A percentile compares a stretch with the other conserved stretches of the same genome.
These are phyloP conservation scores for Geotrichum phurueaensis DNA, from an alignment of 1,139 yeast genomes.

Conservation along the genomic window DNA sequence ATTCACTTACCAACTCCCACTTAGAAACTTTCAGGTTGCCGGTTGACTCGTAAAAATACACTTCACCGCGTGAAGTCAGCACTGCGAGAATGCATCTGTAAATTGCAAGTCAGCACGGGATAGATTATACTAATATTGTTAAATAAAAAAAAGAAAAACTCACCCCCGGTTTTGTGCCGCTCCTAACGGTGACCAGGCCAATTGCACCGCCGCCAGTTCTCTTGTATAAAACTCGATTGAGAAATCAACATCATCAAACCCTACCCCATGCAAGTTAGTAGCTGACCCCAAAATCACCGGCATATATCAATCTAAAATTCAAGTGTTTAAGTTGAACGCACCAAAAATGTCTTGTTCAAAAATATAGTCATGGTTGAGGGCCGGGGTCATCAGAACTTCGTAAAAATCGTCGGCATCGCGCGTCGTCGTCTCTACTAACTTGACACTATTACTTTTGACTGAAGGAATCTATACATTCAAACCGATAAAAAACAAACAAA, in stretches of 20 bases:
- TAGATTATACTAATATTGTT: neutral
- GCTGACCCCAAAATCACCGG: neutral
- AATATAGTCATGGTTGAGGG: slow-evolving; percentile 2
- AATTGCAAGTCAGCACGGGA: neutral
- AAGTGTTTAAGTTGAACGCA: neutral
- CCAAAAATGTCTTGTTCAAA: slow-evolving; percentile 10
- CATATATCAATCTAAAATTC: neutral
- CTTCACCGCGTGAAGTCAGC: slow-evolving; percentile 14
- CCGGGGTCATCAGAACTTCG: slow-evolving; percentile 7
- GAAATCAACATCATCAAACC: slow-evolving; percentile 11
- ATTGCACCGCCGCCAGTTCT: slow-evolving; percentile 11
- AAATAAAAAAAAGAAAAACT: neutral
- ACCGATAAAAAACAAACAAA: neutral
- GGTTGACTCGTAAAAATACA: slow-evolving; percentile 11
- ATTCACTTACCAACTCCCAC: slow-evolving; percentile 10
- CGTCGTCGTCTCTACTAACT: slow-evolving; percentile 2
- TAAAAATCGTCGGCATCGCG: slow-evolving; percentile 6
- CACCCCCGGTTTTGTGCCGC: slow-evolving; percentile 14
- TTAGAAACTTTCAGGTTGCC: slow-evolving; percentile 4
- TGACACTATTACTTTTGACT: slow-evolving; percentile 6
- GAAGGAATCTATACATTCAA: slow-evolving; percentile 6
- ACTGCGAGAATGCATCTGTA: slow-evolving; percentile 13
- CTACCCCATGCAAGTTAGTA: neutral
- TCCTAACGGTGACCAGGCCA: slow-evolving; percentile 16
- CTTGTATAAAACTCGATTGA: slow-evolving; percentile 8